Conservation (phyloP, 306 rosid genomes). For the Cucurbita pepo region DNA sequence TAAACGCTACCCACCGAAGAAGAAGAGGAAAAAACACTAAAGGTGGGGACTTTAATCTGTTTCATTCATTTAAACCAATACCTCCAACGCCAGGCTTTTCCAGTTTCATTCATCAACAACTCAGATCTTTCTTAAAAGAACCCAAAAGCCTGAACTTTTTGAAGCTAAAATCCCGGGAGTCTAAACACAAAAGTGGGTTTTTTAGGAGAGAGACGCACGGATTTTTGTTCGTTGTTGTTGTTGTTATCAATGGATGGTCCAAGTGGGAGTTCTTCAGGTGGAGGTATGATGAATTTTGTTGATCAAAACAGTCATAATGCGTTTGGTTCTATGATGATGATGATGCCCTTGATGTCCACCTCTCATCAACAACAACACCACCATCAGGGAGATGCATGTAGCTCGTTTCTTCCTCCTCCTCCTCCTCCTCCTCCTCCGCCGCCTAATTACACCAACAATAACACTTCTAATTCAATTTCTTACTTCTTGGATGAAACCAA, state of each 20-base stretch:
- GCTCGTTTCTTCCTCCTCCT: constrained; percentile 25
- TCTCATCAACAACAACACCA: background rate
- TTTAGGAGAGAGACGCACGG: background rate
- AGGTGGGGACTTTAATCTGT: too few relatives aligned
- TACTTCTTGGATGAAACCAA: constrained; percentile 48
- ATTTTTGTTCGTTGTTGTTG: too few relatives aligned
- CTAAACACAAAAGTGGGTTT: background rate
- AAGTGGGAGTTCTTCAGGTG: constrained; percentile 13
- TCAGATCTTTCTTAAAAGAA: background rate
- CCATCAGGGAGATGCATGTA: constrained; percentile 12
- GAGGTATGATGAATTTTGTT: constrained; percentile 50
- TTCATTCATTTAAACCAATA: too few relatives aligned
- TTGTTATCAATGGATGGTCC: constrained; percentile 26
- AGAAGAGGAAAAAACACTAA: too few relatives aligned
- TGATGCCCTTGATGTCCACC: constrained; percentile 55
- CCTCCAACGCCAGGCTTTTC: too few relatives aligned
- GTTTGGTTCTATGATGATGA: constrained; percentile 50
- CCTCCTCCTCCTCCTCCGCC: background rate
- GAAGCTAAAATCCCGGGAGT: constrained; percentile 89
- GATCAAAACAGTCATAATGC: constrained; percentile 33
- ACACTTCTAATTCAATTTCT: constrained; percentile 9
- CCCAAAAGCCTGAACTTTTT: constrained; percentile 38
- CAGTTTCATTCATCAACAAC: background rate
- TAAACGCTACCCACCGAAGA: too few relatives aligned
- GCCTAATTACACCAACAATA: constrained; percentile 9